phyloP scores from a whole-genome alignment of 164 flowering plant genomes.

The Nymphaea thermarum region DNA sequence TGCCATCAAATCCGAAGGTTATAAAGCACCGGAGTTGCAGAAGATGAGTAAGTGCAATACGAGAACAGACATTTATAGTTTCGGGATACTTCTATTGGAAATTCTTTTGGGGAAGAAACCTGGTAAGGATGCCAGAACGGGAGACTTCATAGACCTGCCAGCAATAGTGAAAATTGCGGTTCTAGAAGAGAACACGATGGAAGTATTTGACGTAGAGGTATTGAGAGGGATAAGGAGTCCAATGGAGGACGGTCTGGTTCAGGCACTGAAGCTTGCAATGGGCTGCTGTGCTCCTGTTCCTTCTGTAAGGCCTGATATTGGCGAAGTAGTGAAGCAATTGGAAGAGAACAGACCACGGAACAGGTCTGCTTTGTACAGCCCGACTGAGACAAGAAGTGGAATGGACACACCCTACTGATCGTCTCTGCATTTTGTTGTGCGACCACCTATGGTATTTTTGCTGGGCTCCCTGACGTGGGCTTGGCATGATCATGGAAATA shows the following conservation, averaged over 20 bases:
- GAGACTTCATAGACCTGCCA: conserved; percentile 70
- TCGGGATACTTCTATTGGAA: conserved; percentile 80
- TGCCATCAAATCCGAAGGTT: conserved; percentile 72
- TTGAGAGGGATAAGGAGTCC: conserved; percentile 88
- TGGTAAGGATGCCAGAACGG: conserved; percentile 47
- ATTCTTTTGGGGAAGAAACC: conserved; percentile 84
- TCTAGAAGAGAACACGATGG: conserved; percentile 91
- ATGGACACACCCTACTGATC: conserved; percentile 33
- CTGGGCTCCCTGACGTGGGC: background rate
- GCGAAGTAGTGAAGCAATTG: conserved; percentile 85
- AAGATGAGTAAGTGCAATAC: conserved; percentile 88
- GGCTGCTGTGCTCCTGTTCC: conserved; percentile 99
- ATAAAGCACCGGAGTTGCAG: conserved; percentile 94
- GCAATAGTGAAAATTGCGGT: conserved; percentile 88
- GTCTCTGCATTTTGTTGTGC: background rate
- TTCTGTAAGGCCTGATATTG: conserved; percentile 82
- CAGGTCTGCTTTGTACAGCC: conserved; percentile 91
- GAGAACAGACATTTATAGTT: conserved; percentile 87
- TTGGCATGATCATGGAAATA: background rate
- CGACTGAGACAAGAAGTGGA: conserved; percentile 89
- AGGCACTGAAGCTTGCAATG: conserved; percentile 98
- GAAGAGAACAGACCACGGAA: conserved; percentile 95
- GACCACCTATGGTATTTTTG: background rate
- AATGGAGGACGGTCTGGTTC: conserved; percentile 95
- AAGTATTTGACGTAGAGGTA: conserved; percentile 78